Evolutionary conservation across 352 stramenopile species (phyloP).

Genomic region (Phytophthora sp.): DNA sequence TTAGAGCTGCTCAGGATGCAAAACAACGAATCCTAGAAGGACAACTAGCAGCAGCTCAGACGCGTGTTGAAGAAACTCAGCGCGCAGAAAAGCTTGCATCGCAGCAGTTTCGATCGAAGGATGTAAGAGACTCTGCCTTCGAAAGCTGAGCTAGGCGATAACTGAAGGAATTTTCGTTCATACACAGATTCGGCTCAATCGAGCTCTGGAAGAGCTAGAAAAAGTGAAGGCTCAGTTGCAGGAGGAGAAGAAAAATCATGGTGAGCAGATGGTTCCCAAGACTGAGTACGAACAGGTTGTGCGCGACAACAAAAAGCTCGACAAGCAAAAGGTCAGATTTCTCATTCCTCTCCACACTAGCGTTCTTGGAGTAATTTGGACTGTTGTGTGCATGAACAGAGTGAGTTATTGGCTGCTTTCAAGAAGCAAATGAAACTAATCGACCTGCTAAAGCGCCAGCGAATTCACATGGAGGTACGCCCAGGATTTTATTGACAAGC

Average conservation of each 20-base stretch:
- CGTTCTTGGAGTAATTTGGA: neutral
- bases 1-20: slow-evolving; percentile 65
- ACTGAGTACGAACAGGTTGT: slow-evolving; percentile 65
- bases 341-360: neutral
- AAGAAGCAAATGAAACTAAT: slow-evolving; percentile 91
- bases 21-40: slow-evolving; percentile 78
- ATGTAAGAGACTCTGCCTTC: slow-evolving; percentile 29
- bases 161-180: neutral
- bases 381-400: slow-evolving; percentile 32
- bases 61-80: slow-evolving; percentile 57
- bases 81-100: slow-evolving; percentile 66
- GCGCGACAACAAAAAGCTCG: slow-evolving; percentile 75
- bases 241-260: slow-evolving; percentile 57
- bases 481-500: slow-evolving; percentile 9
- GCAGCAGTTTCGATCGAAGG: slow-evolving; percentile 80
- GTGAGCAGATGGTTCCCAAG: slow-evolving; percentile 53
- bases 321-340: slow-evolving; percentile 78
- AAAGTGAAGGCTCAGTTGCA: slow-evolving; percentile 72
- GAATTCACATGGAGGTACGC: slow-evolving; percentile 85
- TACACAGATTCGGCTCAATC: slow-evolving; percentile 71
- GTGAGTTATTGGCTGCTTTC: slow-evolving; percentile 74
- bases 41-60: slow-evolving; percentile 56
- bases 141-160: neutral
- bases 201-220: slow-evolving; percentile 77
- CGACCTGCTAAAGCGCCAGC: slow-evolving; percentile 84